Base-by-base conservation (phyloP, 805 yeast genomes). In the Ogataea kodamae region DNA sequence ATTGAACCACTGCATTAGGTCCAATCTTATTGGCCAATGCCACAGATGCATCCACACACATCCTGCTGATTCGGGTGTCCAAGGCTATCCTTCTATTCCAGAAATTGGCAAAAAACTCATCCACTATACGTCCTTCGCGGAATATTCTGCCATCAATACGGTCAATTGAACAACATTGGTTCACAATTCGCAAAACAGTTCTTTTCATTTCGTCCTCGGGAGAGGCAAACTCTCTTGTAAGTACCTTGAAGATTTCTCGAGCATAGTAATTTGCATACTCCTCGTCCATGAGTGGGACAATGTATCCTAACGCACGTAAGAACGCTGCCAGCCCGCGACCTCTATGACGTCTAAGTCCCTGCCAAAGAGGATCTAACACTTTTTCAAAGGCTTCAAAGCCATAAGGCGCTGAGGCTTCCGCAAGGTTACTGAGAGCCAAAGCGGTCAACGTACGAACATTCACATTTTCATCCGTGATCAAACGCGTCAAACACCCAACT, bases 151-250 rank as follows among this genome's bases (percentile, higher is more conserved):
- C 65, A 9, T 78, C 68, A 9, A 85, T 67, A 9, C 76, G 75
- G 9, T 73, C 78, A 1, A 83, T 66, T 1, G 73, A 58, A 9
- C 86, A 76, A 46, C 92, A 75, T 40, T 73, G 78, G 34, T 72
- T 79, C 18, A 89, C 62, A 6, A 85, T 84, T 18, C 69, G 63
- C 39, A 92, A 57, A 3, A 89, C 81, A 0, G 88, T 72, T 39
- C 72, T 72, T 48, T 76, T 77, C 90, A 89, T 83, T 30, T 88
- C 96, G 41, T 84, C 95, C 51, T 87, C 96, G 0, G 92, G 88
- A 1, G 94, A 75, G 21, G 64, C 57, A 48, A 87, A 84, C 57
- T 89, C 95, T 34, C 92, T 65, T 3, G 75, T 49, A 5, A 88
- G 62, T 17, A 87, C 70, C 12, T 62, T 62, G 68, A 88, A 72